Base-by-base conservation (phyloP, 1,139 yeast species). In the Scheffersomyces stambukii region DNA sequence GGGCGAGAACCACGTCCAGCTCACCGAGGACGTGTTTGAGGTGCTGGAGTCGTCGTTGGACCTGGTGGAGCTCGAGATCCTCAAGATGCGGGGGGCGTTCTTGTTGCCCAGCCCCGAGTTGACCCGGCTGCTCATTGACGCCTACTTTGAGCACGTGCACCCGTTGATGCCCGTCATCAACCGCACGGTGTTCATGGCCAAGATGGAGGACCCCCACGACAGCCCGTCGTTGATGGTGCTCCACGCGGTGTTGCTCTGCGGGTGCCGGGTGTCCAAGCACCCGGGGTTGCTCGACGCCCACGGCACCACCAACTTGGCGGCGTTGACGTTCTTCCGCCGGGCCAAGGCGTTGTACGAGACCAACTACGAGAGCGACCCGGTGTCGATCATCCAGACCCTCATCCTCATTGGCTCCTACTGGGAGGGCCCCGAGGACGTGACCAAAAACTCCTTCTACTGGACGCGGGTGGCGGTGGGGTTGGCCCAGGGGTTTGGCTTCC, bases 401-500 rank as follows among this genome's bases (percentile, higher is more conserved):
- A 57, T 79, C 19, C 61, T 83, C 25, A 70, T 84, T 37, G 78
- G 83, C 2, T 71, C 81, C 47, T 79, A 78, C 57, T 77, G 85
- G 77, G 93, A 81, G 42, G 85, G 85, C 5, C 84, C 86, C 8
- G 88, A 83, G 41, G 85, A 78, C 46, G 81, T 81, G 19, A 73
- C 84, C 23, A 78, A 79, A 35, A 83, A 81, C 48, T 77, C 81
- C 3, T 81, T 73, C 49, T 82, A 81, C 52, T 83, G 94, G 94
- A 75, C 82, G 4, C 66, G 85, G 30, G 75, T 78, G 2, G 91
- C 88, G 0, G 66, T 81, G 20, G 72, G 79, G 8, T 67, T 81
- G 29, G 93, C 93, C 2, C 91, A 81, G 46, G 88, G 89, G 8
- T 77, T 78, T 52, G 93, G 93, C 1, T 67, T 83, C 45, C 91